Evolutionary conservation across 345 rosid species (phyloP).

Genomic region (Hibiscus tridactylites): DNA sequence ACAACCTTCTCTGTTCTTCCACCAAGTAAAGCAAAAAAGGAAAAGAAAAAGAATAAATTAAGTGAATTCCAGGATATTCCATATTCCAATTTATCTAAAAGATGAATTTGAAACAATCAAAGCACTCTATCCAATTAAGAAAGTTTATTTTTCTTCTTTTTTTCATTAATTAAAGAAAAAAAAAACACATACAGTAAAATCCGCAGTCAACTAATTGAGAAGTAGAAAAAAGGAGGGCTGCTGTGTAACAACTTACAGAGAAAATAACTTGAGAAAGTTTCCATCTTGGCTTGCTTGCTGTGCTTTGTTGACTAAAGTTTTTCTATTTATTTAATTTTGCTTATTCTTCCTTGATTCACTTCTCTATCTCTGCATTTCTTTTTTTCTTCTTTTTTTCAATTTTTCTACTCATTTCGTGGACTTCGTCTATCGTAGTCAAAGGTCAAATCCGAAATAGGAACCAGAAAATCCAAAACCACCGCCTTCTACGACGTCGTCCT

Average conservation of each 20-base stretch:
- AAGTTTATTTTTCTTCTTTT: neutral
- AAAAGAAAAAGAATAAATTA: neutral
- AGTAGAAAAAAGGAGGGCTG: conserved; percentile 4
- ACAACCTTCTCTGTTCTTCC: conserved; percentile 10
- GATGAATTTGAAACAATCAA: conserved; percentile 17
- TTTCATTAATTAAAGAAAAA: conserved; percentile 10
- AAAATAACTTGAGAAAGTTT: conserved; percentile 13
- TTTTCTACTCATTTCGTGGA: neutral
- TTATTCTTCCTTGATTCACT: neutral
- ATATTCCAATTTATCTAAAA: neutral
- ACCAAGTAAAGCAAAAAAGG: neutral
- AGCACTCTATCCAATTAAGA: conserved; percentile 6
- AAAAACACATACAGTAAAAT: conserved; percentile 17
- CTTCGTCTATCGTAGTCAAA: conserved; percentile 3
- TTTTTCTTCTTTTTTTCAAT: neutral
- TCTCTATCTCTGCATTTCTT: neutral
- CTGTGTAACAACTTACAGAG: conserved; percentile 23
- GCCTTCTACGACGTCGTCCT: neutral
- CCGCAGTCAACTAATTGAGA: neutral
- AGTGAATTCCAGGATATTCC: conserved; percentile 9
- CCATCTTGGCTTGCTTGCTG: conserved; percentile 30
- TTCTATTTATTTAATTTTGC: neutral
- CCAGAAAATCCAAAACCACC: neutral
- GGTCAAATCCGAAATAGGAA: neutral
- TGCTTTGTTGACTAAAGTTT: conserved; percentile 51